A percentile compares a stretch with the other conserved stretches of the same genome.
These are phyloP conservation scores for Daldinia childiae DNA, from an alignment of 495 filamentous ascomycete genomes.

Conservation along the genomic window DNA sequence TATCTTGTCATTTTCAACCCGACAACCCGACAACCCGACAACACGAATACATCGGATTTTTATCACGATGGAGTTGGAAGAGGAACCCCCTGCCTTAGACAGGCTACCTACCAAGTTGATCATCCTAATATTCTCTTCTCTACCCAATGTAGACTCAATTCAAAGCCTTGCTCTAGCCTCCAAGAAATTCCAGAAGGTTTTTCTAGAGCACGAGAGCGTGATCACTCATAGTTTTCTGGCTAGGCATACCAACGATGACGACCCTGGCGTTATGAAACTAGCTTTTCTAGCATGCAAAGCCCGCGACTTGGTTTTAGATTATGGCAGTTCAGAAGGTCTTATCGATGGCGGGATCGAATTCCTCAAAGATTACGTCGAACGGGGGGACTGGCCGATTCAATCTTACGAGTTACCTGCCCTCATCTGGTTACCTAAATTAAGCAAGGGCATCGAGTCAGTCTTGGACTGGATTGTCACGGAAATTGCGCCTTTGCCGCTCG, in stretches of 20 bases:
- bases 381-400: not conserved
- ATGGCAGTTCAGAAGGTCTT: too few relatives aligned
- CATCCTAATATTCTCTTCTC: not conserved
- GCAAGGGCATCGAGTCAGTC: not conserved
- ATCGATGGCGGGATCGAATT: not conserved
- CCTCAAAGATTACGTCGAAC: conserved; percentile 5
- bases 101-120: not conserved
- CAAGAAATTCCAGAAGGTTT: not conserved
- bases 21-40: too few relatives aligned
- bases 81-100: not conserved
- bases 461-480: conserved; percentile 7
- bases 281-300: conserved; percentile 18
- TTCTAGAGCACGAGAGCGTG: not conserved
- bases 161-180: not conserved
- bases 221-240: conserved; percentile 5
- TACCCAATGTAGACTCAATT: not conserved
- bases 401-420: conserved; percentile 1
- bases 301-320: not conserved
- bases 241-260: not conserved
- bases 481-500: not conserved
- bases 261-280: conserved; percentile 4
- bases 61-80: not conserved
- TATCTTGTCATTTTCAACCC: not conserved
- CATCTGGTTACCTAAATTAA: not conserved
- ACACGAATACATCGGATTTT: not conserved